Evolutionary conservation across 2,329 filamentous ascomycete species (phyloP).

Genomic region (Shiraia sp.): DNA sequence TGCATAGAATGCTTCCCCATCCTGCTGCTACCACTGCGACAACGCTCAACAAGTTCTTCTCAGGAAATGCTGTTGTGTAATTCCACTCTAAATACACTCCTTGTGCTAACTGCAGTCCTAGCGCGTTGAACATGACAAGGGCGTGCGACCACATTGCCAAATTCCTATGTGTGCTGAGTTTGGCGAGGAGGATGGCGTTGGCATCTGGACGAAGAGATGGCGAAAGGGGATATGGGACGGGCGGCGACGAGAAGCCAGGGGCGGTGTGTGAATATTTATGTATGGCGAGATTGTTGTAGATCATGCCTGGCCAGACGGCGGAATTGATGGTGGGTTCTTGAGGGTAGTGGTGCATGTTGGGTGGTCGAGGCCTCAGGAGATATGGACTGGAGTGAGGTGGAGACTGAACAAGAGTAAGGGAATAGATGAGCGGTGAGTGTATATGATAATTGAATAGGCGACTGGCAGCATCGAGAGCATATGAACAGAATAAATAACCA

Average conservation of each 20-base stretch:
- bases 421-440: too few relatives aligned
- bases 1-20: constrained; percentile 21
- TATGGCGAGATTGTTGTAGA: too few relatives aligned
- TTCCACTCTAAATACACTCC: constrained; percentile 27
- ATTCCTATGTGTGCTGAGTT: constrained; percentile 2
- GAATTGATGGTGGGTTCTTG: too few relatives aligned
- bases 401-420: too few relatives aligned
- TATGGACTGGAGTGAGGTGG: too few relatives aligned
- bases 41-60: constrained; percentile 3
- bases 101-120: constrained; percentile 29
- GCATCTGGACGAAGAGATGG: neutral
- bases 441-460: too few relatives aligned
- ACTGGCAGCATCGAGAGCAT: too few relatives aligned
- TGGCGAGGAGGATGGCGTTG: neutral
- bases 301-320: too few relatives aligned
- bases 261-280: too few relatives aligned
- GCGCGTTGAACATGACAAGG: constrained; percentile 28
- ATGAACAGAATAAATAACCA: too few relatives aligned
- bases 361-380: too few relatives aligned
- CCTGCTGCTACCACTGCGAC: constrained; percentile 12
- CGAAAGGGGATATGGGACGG: neutral
- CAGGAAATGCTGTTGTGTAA: constrained; percentile 14
- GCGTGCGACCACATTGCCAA: constrained; percentile 21
- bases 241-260: neutral
- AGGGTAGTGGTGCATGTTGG: too few relatives aligned